Evolutionary conservation across 2,329 filamentous ascomycete species (phyloP).

Genomic region (Alternaria dauci): DNA sequence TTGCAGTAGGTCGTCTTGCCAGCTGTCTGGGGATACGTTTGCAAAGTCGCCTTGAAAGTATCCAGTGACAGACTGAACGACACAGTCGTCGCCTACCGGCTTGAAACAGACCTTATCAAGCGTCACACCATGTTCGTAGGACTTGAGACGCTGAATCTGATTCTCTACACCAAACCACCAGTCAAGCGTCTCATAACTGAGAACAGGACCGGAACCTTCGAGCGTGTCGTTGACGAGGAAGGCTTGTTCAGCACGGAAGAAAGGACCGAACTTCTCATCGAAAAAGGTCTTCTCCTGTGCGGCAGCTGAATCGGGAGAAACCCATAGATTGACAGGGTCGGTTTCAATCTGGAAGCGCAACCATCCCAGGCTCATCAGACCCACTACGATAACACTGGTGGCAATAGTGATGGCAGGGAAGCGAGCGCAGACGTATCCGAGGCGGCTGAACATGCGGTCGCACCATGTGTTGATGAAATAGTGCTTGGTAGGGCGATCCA

Average conservation of each 20-base stretch:
- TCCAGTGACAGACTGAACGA: conserved; percentile 89
- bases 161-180: conserved; percentile 97
- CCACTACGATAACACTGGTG: conserved; percentile 76
- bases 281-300: conserved; percentile 95
- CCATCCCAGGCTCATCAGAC: conserved; percentile 85
- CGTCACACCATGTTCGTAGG: conserved; percentile 70
- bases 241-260: conserved; percentile 91
- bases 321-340: conserved; percentile 92
- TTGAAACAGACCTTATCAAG: conserved; percentile 93
- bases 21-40: conserved; percentile 69
- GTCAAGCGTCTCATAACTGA: conserved; percentile 84
- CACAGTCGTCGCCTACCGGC: conserved; percentile 86
- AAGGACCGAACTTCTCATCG: conserved; percentile 90
- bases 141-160: conserved; percentile 75
- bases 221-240: conserved; percentile 91
- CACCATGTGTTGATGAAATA: conserved; percentile 87
- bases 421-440: conserved; percentile 81
- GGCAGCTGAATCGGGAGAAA: conserved; percentile 90
- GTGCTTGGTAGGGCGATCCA: conserved; percentile 78
- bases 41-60: conserved; percentile 79
- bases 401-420: conserved; percentile 87
- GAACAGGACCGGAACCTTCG: conserved; percentile 73
- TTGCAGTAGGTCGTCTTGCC: conserved; percentile 74
- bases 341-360: conserved; percentile 87
- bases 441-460: conserved; percentile 78